A percentile compares a stretch with the other conserved stretches of the same genome.
Conservation (phyloP, 225 moss, liverwort and hornwort species). For the Pseudisothecium myosuroides region DNA sequence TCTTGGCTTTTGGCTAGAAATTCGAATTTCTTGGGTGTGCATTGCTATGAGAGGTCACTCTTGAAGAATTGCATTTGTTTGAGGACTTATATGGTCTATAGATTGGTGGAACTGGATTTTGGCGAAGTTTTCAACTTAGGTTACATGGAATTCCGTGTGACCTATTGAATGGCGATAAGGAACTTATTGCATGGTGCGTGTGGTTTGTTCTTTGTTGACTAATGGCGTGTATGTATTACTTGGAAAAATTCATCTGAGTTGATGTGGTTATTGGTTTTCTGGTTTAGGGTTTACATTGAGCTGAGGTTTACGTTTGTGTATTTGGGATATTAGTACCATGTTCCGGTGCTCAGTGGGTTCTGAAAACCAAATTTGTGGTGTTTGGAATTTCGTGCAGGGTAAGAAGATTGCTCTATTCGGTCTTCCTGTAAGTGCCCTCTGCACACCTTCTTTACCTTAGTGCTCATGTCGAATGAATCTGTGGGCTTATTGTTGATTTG, state of each 20-base stretch:
- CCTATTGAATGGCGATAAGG: neutral
- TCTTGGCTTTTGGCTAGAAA: neutral
- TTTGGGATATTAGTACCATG: neutral
- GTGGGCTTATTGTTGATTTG: neutral
- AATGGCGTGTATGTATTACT: neutral
- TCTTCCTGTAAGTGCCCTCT: conserved; percentile 31
- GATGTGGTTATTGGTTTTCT: neutral
- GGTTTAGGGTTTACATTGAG: neutral
- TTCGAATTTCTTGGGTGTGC: neutral
- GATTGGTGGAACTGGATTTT: neutral
- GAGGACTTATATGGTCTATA: neutral
- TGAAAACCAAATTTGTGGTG: neutral
- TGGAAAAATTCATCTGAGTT: neutral
- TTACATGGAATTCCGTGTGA: neutral
- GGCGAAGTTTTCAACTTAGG: neutral
- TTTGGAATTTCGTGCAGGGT: conserved; percentile 16
- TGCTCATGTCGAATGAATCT: neutral
- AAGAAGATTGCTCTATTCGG: conserved; percentile 44
- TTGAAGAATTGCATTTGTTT: neutral
- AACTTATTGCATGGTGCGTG: neutral
- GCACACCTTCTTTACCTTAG: neutral
- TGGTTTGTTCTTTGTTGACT: neutral
- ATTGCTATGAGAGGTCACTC: neutral
- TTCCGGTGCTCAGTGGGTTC: neutral
- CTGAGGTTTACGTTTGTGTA: neutral